Evolutionary conservation across 768 basidiomycete genomes (phyloP).

Genomic region (Gymnopilus dilepis): DNA sequence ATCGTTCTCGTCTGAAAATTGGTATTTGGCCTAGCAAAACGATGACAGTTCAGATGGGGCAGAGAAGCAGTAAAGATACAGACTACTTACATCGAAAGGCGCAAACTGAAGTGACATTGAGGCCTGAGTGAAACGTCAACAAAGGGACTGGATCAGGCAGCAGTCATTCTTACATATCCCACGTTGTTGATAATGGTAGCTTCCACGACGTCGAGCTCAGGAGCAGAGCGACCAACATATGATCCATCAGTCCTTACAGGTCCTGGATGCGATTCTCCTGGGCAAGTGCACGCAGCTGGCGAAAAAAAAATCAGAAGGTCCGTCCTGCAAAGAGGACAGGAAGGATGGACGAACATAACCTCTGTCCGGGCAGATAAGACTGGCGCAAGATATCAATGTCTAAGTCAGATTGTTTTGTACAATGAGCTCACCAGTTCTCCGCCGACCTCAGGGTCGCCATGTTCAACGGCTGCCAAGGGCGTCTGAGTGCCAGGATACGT

Average conservation of each 20-base stretch:
- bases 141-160: neutral
- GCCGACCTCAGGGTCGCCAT: slow-evolving; percentile 45
- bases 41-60: slow-evolving; percentile 23
- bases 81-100: slow-evolving; percentile 60
- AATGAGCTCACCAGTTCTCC: slow-evolving; percentile 36
- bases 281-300: slow-evolving; percentile 43
- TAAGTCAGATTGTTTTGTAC: neutral
- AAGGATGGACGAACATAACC: slow-evolving; percentile 30
- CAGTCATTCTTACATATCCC: slow-evolving; percentile 28
- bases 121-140: slow-evolving; percentile 36
- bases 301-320: neutral
- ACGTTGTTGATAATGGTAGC: slow-evolving; percentile 42
- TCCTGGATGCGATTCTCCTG: slow-evolving; percentile 47
- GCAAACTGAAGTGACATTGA: slow-evolving; percentile 56
- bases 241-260: slow-evolving; percentile 49
- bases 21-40: slow-evolving; percentile 55
- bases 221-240: slow-evolving; percentile 63
- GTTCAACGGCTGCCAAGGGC: slow-evolving; percentile 50
- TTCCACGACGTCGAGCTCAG: slow-evolving; percentile 73
- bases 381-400: slow-evolving; percentile 15
- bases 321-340: neutral
- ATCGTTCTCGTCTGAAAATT: slow-evolving; percentile 50
- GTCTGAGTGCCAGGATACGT: slow-evolving; percentile 57
- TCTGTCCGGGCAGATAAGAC: slow-evolving; percentile 76
- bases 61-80: slow-evolving; percentile 35